phyloP scores from a whole-genome alignment of 805 yeast genomes.

The Candida ipomoeae region DNA sequence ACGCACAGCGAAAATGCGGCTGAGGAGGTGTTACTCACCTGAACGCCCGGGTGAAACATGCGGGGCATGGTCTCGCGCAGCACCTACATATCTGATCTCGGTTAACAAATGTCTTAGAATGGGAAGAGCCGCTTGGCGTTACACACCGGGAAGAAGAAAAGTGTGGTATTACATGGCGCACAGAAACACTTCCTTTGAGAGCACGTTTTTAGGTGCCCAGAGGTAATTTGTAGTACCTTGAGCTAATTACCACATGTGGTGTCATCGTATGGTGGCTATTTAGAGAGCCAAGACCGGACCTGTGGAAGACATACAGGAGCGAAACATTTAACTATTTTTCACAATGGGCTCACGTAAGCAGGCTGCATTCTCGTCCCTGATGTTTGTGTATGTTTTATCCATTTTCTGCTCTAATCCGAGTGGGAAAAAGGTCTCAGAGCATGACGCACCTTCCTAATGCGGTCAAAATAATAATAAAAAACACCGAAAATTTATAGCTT shows the following conservation, averaged over 20 bases:
- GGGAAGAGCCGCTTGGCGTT: background rate
- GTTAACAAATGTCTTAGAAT: background rate
- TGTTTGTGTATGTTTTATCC: slow-evolving; percentile 12
- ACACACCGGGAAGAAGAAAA: background rate
- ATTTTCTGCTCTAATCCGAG: slow-evolving; percentile 3
- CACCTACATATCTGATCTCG: background rate
- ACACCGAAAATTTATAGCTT: slow-evolving; percentile 1
- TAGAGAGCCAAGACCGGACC: background rate
- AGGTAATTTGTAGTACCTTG: background rate
- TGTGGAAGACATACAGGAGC: background rate
- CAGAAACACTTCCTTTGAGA: background rate
- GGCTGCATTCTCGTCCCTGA: background rate
- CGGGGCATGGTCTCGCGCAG: background rate
- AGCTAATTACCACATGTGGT: background rate
- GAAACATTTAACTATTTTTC: background rate
- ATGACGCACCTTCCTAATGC: slow-evolving; percentile 6
- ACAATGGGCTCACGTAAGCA: background rate
- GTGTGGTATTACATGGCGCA: background rate
- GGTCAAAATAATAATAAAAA: slow-evolving; percentile 4
- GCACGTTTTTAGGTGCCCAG: background rate
- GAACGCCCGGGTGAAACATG: background rate
- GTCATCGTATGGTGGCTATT: background rate
- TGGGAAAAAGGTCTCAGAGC: background rate
- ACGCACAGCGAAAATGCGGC: background rate
- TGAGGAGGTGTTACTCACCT: background rate